Base-by-base conservation (phyloP, 495 filamentous ascomycete genomes). In the Hypoxylon trugodes region DNA sequence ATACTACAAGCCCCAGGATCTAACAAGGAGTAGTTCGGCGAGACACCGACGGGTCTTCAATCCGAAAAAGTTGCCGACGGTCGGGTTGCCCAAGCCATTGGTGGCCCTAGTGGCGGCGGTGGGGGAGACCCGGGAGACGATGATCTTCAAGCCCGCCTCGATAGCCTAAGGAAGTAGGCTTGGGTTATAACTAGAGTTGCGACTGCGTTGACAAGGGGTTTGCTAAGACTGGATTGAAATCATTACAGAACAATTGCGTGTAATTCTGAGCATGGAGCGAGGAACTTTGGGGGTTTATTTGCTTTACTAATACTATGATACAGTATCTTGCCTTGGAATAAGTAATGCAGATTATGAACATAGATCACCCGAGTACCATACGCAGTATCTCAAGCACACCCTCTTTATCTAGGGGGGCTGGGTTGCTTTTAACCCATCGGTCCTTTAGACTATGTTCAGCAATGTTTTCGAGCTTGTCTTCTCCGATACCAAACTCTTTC, bases 131-230 rank as follows among this genome's bases (percentile, higher is more conserved):
- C 83, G 13, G 85, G 81, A 36, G 90, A 93, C 65, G 89, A 92
- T 62, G 90, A 94, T 70, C 82, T 95, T 28, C 90, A 95, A 76
- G 90, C 91, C 47, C 85, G 91, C 18, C 83, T 94, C 37, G 89
- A 95, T 71, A 90, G 90, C 70, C 76, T 94, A 59, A 81, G 91
- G 72, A 81, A 87, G 74, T 82, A 71, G 57, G 65, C 57, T n/a
- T 33, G 12, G 46, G 32, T 36, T 36, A 51, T 4, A 6, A 40
- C 7, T 37, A 33, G 10, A 25, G 19, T 54, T 48, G 36, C 55
- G 53, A 46, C 68, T 49, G n/a, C 22, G 9, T 15, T 15, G 16
- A 25, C 26, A n/a, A 35, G 51, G 43, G 21, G 26, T 24, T 55
- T 28, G 13, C 21, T 19, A 18, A 47, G 9, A 9, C n/a, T n/a